Evolutionary conservation across 2,329 filamentous ascomycete species (phyloP).

Genomic region (Diaporthe batatas): DNA sequence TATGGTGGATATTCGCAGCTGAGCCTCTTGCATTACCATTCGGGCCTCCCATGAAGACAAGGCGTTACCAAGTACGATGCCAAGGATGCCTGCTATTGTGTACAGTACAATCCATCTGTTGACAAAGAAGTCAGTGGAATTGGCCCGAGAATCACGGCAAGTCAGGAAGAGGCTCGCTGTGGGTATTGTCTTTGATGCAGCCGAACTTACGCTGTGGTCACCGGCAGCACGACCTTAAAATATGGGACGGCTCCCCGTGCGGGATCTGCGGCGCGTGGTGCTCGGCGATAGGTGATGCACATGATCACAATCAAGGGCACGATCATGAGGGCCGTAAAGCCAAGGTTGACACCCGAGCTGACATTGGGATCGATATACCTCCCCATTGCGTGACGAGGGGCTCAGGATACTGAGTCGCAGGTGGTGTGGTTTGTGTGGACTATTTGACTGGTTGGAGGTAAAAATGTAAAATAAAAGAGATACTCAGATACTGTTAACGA

Average conservation of each 20-base stretch:
- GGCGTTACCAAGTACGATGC: too few species aligned
- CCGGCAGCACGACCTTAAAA: slow-evolving; percentile 13
- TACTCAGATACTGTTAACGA: neutral
- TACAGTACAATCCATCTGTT: neutral
- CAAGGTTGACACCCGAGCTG: neutral
- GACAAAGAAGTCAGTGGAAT: neutral
- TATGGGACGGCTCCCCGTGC: neutral
- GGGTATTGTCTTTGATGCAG: neutral
- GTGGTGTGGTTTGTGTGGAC: neutral
- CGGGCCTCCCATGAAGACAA: too few species aligned
- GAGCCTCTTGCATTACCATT: neutral
- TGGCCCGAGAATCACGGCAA: too few species aligned
- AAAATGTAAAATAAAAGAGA: too few species aligned
- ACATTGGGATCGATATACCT: neutral
- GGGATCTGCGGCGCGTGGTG: neutral
- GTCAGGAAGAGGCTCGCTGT: too few species aligned
- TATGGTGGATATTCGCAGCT: neutral
- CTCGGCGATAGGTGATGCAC: slow-evolving; percentile 5
- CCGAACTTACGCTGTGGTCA: neutral
- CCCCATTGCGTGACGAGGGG: neutral
- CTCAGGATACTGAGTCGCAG: too few species aligned
- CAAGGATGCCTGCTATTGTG: neutral
- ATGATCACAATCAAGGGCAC: neutral
- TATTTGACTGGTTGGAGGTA: neutral
- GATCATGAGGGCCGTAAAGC: slow-evolving; percentile 13